Evolutionary conservation across 176 grass and related monocot genomes (phyloP).

Genomic region (Aegilops sharonensis): DNA sequence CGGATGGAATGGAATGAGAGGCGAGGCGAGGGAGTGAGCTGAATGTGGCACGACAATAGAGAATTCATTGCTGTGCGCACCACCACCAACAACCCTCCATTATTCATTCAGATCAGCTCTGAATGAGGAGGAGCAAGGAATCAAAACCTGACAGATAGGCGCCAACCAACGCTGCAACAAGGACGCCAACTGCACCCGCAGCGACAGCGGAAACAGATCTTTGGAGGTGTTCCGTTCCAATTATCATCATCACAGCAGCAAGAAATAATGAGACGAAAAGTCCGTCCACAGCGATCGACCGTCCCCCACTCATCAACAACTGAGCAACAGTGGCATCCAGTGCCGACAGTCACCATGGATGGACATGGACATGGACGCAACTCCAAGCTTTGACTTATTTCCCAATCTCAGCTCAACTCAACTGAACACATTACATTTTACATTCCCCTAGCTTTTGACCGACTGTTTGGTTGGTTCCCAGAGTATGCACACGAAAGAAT

Average conservation of each 20-base stretch:
- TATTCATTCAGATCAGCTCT: constrained; percentile 4
- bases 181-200: neutral
- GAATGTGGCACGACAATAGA: neutral
- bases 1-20: neutral
- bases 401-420: constrained; percentile 43
- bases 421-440: neutral
- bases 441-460: neutral
- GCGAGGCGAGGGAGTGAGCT: too few relatives aligned
- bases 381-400: constrained; percentile 38
- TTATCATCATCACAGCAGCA: neutral
- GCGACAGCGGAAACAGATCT: neutral
- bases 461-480: constrained; percentile 21
- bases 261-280: neutral
- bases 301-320: neutral
- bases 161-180: constrained; percentile 30
- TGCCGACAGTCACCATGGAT: too few relatives aligned
- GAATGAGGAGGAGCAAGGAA: neutral
- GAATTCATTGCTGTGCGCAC: constrained; percentile 10
- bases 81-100: constrained; percentile 19
- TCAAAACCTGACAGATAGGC: constrained; percentile 49
- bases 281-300: neutral
- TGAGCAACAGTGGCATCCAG: too few relatives aligned
- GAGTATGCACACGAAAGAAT: constrained; percentile 93
- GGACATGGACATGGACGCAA: neutral
- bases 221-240: neutral